Conservation (phyloP, 495 filamentous ascomycete species). For the Hyaloscypha bicolor region DNA sequence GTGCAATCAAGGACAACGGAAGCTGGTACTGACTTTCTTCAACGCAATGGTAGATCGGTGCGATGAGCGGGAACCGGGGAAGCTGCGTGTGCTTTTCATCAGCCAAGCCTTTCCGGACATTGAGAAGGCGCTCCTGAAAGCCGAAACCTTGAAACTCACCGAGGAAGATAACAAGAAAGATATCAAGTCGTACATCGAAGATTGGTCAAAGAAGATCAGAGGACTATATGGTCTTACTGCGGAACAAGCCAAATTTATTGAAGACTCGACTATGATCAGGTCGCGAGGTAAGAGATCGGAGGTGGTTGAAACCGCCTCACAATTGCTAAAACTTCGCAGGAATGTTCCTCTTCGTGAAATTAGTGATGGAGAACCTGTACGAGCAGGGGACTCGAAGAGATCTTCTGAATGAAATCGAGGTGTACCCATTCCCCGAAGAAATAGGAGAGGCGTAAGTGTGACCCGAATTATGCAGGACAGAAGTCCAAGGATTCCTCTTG, state of each 20-base stretch:
- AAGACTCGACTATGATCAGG: slow-evolving; percentile 16
- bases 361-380: slow-evolving; percentile 46
- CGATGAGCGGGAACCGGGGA: slow-evolving; percentile 33
- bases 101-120: slow-evolving; percentile 43
- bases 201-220: slow-evolving; percentile 30
- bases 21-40: slow-evolving; percentile 33
- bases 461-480: not conserved
- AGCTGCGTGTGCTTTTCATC: slow-evolving; percentile 42
- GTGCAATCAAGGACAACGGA: slow-evolving; percentile 36
- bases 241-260: slow-evolving; percentile 25
- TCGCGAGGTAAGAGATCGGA: slow-evolving; percentile 10
- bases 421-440: not conserved
- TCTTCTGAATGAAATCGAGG: slow-evolving; percentile 31
- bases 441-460: not conserved
- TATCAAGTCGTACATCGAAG: slow-evolving; percentile 34
- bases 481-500: not conserved
- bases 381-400: slow-evolving; percentile 33
- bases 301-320: not conserved
- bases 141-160: slow-evolving; percentile 31
- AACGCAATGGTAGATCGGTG: slow-evolving; percentile 29
- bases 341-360: slow-evolving; percentile 50
- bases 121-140: slow-evolving; percentile 31
- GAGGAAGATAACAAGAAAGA: slow-evolving; percentile 35
- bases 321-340: slow-evolving; percentile 33
- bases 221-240: slow-evolving; percentile 32